Base-by-base conservation (phyloP, 345 rosid species). In the Toxicodendron radicans region DNA sequence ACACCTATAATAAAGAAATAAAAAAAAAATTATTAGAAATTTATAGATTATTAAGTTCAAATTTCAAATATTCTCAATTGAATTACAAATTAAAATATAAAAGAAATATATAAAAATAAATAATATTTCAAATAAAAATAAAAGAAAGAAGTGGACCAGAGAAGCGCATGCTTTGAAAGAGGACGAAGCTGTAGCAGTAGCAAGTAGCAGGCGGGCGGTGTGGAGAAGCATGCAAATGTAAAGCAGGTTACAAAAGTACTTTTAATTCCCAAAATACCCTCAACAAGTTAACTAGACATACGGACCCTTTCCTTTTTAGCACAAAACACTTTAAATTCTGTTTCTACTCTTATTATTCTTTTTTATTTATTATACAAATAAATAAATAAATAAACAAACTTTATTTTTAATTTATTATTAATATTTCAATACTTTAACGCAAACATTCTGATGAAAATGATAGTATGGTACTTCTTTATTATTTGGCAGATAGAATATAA, bases 221-320 rank as follows among this genome's bases (percentile, higher is more conserved):
- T 21, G 11, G 41, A 30, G 59, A 68, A 61, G 64, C 73, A 53
- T 4, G 63, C 35, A 38, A 43, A 57, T 11, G 24, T 58, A 18
- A 71, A 71, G 56, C 43, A 17, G 24, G 30, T 1, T 17, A 10
- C 69, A 57, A 13, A 17, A 45, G 32, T n/a, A 2, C 18, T 43
- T 0, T 11, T 11, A 65, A 38, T 68, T 53, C 70, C 74, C 33
- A 45, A 16, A 62, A 35, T 5, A 10, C 64, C 75, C 59, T 46
- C 58, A 43, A 18, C 64, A 30, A 45, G 72, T 72, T 53, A 71
- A 59, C 76, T 14, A 16, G 9, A 60, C 76, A 58, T 58, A 14
- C 69, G 35, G 14, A 59, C 58, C 33, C 43, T 51, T 48, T 17
- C 60, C 38, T 56, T 49, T 23, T 24, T 2, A 9, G 20, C 54